These are phyloP conservation scores for Cicer yamashitae DNA, from an alignment of 306 rosid genomes.

Conservation along the genomic window DNA sequence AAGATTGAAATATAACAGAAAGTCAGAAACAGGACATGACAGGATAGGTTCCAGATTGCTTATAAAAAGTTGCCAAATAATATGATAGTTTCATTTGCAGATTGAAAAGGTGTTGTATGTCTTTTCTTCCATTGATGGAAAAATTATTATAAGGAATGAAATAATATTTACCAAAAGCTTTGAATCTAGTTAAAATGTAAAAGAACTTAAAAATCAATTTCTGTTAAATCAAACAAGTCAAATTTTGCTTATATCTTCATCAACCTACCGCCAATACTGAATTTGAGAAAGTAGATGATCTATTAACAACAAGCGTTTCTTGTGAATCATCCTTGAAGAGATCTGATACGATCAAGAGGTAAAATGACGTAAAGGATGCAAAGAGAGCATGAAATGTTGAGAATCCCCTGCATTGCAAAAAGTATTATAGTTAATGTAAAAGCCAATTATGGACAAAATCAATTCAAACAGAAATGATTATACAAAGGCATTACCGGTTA, in stretches of 20 bases:
- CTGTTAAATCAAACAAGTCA: slow-evolving; percentile 26
- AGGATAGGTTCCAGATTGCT: too few species aligned
- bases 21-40: slow-evolving; percentile 8
- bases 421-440: slow-evolving; percentile 26
- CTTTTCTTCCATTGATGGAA: slow-evolving; percentile 5
- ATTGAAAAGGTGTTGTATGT: background rate
- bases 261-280: slow-evolving; percentile 75
- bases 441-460: slow-evolving; percentile 33
- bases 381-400: slow-evolving; percentile 87
- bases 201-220: slow-evolving; percentile 25
- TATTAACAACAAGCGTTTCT: slow-evolving; percentile 55
- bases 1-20: background rate
- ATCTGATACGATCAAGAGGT: slow-evolving; percentile 70
- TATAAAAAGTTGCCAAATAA: background rate
- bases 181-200: background rate
- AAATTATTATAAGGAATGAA: background rate
- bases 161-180: slow-evolving; percentile 18
- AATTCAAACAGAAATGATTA: slow-evolving; percentile 31
- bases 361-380: slow-evolving; percentile 68
- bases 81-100: background rate
- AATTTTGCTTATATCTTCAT: slow-evolving; percentile 37
- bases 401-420: slow-evolving; percentile 73
- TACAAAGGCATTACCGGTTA: slow-evolving; percentile 65
- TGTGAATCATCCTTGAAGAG: slow-evolving; percentile 58
- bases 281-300: slow-evolving; percentile 81